These are phyloP conservation scores for Dioscorea zingiberensis DNA, from an alignment of 106 monocot genomes.

Conservation along the genomic window DNA sequence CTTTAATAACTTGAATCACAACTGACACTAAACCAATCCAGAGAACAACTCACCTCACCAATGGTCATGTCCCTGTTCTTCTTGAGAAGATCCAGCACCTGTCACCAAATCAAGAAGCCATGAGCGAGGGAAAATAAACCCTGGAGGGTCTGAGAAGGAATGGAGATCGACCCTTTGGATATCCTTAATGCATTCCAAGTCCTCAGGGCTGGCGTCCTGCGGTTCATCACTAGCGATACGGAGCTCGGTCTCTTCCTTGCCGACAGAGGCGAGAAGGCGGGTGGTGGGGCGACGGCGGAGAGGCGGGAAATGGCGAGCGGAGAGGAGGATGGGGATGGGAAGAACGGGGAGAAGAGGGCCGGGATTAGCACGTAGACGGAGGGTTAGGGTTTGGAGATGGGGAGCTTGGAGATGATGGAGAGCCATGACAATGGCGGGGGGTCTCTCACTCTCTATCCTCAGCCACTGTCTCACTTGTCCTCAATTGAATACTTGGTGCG, in stretches of 20 bases:
- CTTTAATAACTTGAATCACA: not conserved
- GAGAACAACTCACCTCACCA: constrained; percentile 68
- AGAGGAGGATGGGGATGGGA: not conserved
- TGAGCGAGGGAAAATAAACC: not conserved
- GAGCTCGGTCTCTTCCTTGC: constrained; percentile 15
- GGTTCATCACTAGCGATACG: constrained; percentile 6
- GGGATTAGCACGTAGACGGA: not conserved
- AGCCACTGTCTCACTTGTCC: too few relatives aligned
- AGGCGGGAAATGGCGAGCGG: not conserved
- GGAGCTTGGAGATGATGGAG: not conserved
- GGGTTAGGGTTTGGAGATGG: not conserved
- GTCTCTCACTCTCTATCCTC: too few relatives aligned
- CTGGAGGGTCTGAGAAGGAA: not conserved
- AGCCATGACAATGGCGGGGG: not conserved
- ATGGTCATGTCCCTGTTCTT: constrained; percentile 89
- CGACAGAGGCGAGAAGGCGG: constrained; percentile 6
- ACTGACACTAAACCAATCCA: not conserved
- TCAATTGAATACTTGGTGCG: too few relatives aligned
- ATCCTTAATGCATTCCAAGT: constrained; percentile 51
- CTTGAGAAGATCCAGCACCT: constrained; percentile 84
- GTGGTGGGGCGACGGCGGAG: not conserved
- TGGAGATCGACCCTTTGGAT: constrained; percentile 34
- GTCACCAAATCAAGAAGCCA: constrained; percentile 1
- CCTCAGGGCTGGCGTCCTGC: constrained; percentile 50
- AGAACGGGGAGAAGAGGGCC: not conserved